phyloP scores from a whole-genome alignment of 2,329 filamentous ascomycete genomes.

The Alternaria ventricosa region DNA sequence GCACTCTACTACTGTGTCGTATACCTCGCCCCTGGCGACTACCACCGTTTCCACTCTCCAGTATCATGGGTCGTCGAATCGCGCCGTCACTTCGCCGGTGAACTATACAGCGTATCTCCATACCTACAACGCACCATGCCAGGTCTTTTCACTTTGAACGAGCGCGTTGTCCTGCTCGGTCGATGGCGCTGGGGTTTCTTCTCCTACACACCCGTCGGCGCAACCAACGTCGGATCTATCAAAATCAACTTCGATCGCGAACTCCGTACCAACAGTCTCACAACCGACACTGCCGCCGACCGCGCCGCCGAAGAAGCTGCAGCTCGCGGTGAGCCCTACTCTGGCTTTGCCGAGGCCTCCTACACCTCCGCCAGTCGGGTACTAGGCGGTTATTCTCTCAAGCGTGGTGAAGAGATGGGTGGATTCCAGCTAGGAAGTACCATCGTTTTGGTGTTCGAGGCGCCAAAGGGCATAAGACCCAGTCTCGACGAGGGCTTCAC shows the following conservation, averaged over 20 bases:
- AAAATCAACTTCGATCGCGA: conserved; percentile 96
- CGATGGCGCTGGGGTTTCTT: conserved; percentile 98
- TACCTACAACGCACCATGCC: conserved; percentile 93
- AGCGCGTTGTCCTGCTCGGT: conserved; percentile 90
- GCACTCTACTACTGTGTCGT: conserved; percentile 92
- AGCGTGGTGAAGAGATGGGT: conserved; percentile 94
- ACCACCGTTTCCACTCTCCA: conserved; percentile 97
- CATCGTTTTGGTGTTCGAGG: conserved; percentile 95
- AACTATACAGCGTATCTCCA: conserved; percentile 92
- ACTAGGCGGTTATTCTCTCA: conserved; percentile 81
- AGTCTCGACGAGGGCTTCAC: conserved; percentile 64
- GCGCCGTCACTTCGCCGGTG: conserved; percentile 95
- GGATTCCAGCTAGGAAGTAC: conserved; percentile 96
- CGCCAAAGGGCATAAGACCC: conserved; percentile 69
- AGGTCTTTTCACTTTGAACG: conserved; percentile 94
- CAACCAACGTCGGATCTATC: conserved; percentile 96
- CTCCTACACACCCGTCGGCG: conserved; percentile 91
- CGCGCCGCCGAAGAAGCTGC: conserved; percentile 81
- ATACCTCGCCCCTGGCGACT: conserved; percentile 96
- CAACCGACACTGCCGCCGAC: conserved; percentile 91
- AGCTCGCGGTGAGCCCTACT: conserved; percentile 77
- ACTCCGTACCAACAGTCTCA: conserved; percentile 87
- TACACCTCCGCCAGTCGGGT: conserved; percentile 80
- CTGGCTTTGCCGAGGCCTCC: conserved; percentile 91
- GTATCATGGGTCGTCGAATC: conserved; percentile 94